Percentiles rank a stretch among this genome's conserved stretches.
Conservation (phyloP, 78 protist genomes). For the Guillardia theta region DNA sequence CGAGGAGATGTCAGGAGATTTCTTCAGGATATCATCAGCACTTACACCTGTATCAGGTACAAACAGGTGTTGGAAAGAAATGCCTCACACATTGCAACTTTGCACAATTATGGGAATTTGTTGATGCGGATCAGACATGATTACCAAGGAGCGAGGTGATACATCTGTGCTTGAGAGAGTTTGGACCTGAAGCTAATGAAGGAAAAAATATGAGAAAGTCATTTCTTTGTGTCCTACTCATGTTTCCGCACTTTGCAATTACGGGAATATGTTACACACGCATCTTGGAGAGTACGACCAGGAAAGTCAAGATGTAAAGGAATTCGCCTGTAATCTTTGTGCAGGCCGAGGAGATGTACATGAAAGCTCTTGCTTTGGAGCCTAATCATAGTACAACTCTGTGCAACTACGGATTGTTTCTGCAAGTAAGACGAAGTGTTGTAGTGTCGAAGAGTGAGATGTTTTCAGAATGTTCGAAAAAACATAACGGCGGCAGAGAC, state of each 20-base stretch:
- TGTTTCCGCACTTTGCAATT: background rate
- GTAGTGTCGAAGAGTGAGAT: no score
- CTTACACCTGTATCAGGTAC: no score
- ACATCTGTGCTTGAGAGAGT: no score
- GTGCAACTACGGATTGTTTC: constrained; percentile 1
- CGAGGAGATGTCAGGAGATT: background rate
- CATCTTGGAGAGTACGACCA: background rate
- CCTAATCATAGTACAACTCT: background rate
- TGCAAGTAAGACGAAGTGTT: no score
- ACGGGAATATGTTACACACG: background rate
- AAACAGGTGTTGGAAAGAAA: background rate
- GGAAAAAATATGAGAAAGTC: background rate
- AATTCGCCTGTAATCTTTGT: no score
- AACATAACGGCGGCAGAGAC: no score
- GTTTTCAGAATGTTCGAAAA: no score
- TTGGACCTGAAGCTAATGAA: background rate
- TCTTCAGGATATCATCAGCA: no score
- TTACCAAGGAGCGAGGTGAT: background rate
- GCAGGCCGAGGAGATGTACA: background rate
- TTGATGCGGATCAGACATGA: background rate
- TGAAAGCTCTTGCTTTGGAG: background rate
- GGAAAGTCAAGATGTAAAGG: no score
- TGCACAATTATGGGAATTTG: background rate
- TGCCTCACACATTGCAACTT: background rate
- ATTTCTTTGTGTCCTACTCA: background rate